Conservation (phyloP, 352 stramenopile genomes). For the Phytopythium litorale region DNA sequence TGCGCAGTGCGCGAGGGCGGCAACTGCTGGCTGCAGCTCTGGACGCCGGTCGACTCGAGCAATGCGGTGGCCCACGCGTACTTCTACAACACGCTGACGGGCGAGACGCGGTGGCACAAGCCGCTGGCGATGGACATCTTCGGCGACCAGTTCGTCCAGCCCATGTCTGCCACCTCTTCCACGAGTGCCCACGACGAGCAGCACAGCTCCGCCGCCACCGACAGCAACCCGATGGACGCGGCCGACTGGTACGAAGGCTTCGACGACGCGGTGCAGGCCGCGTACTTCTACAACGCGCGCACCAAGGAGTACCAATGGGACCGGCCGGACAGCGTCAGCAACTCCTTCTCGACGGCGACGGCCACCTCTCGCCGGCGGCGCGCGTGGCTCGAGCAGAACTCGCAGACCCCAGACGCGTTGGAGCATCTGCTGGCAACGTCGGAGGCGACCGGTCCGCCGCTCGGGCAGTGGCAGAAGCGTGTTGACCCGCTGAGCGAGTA, state of each 20-base stretch:
- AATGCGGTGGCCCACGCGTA: conserved; percentile 20
- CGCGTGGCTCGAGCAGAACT: conserved; percentile 49
- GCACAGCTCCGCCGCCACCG: neutral
- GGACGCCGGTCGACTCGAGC: conserved; percentile 18
- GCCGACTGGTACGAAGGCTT: conserved; percentile 68
- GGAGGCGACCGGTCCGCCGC: conserved; percentile 15
- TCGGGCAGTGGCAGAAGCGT: conserved; percentile 65
- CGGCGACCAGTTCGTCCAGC: conserved; percentile 42
- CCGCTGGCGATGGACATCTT: conserved; percentile 82
- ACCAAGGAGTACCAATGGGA: conserved; percentile 82
- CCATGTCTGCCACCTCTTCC: conserved; percentile 10
- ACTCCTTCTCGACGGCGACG: conserved; percentile 35
- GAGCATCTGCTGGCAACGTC: conserved; percentile 30
- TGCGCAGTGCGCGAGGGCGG: conserved; percentile 60
- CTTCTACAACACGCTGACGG: conserved; percentile 84
- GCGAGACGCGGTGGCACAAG: conserved; percentile 53
- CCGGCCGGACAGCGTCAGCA: conserved; percentile 25
- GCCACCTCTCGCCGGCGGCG: conserved; percentile 34
- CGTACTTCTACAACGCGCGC: conserved; percentile 74
- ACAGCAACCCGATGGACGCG: neutral
- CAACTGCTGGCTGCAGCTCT: conserved; percentile 75
- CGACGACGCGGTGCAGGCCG: conserved; percentile 56
- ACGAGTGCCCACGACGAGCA: neutral
- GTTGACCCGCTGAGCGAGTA: conserved; percentile 59
- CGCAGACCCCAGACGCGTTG: conserved; percentile 22